These are phyloP conservation scores for Cocos nucifera DNA, from an alignment of 176 grass and related monocot genomes.

Conservation along the genomic window DNA sequence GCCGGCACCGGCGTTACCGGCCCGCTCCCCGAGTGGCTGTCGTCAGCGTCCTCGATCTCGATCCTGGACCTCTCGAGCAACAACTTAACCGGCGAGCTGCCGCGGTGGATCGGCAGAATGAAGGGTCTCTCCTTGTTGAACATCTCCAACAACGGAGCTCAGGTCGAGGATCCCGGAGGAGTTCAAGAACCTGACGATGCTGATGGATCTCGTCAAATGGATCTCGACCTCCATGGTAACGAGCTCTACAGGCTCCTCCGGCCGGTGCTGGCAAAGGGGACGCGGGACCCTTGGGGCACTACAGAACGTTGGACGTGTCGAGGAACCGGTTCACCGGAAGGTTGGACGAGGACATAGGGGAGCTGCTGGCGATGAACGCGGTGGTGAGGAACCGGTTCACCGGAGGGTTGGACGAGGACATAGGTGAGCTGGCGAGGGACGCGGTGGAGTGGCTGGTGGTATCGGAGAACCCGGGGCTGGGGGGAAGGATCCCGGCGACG, in stretches of 20 bases:
- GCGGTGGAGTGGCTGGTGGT: slow-evolving; percentile 23
- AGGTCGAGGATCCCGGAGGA: slow-evolving; percentile 20
- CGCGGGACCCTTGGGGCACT: slow-evolving; percentile 28
- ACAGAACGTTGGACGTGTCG: slow-evolving; percentile 36
- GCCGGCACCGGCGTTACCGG: slow-evolving; percentile 24
- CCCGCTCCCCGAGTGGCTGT: slow-evolving; percentile 28
- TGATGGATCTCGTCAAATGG: slow-evolving; percentile 57
- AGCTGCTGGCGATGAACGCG: too few relatives aligned
- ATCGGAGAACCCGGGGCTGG: slow-evolving; percentile 26
- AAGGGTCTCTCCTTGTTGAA: slow-evolving; percentile 33
- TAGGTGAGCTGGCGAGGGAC: slow-evolving; percentile 26
- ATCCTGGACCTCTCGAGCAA: slow-evolving; percentile 36
- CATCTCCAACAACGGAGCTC: slow-evolving; percentile 28
- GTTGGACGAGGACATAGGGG: slow-evolving; percentile 28
- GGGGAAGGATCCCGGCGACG: slow-evolving; percentile 26
- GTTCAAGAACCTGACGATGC: slow-evolving; percentile 34
- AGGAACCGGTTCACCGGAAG: slow-evolving; percentile 24
- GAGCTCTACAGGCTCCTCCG: slow-evolving; percentile 17
- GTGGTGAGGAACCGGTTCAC: too few relatives aligned
- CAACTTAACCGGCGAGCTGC: slow-evolving; percentile 25
- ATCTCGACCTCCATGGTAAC: slow-evolving; percentile 37
- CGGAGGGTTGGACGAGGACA: too few relatives aligned
- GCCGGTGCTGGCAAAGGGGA: slow-evolving; percentile 32
- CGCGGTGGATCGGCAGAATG: slow-evolving; percentile 37
- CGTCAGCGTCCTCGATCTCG: slow-evolving; percentile 23